A percentile compares a stretch with the other conserved stretches of the same genome.
phyloP scores from a whole-genome alignment of 2,329 filamentous ascomycete genomes.

The Graphiopsis chlorocephala region DNA sequence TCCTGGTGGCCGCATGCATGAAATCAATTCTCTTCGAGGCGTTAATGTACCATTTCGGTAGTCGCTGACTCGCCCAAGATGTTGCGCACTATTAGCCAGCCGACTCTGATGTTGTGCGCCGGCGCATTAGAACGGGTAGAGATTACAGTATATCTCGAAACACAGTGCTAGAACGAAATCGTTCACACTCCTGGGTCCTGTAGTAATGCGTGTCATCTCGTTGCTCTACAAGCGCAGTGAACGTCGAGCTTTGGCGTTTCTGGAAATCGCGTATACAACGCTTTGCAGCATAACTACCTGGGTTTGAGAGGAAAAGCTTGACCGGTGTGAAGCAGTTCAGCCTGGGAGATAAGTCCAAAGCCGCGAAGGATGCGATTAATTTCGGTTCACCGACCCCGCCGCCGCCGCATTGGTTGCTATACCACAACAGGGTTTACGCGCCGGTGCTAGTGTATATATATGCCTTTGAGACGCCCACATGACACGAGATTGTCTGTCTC shows the following conservation, averaged over 20 bases:
- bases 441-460: constrained; percentile 1
- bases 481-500: background rate
- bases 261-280: background rate
- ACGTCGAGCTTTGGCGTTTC: background rate
- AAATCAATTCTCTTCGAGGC: background rate
- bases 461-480: background rate
- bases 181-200: too few species aligned
- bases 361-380: background rate
- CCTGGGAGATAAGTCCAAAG: background rate
- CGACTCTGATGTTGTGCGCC: background rate
- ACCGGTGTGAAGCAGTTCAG: background rate
- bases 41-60: background rate
- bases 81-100: background rate
- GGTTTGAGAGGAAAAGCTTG: background rate
- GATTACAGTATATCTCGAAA: background rate
- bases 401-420: background rate
- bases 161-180: background rate
- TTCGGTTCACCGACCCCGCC: background rate
- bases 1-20: background rate
- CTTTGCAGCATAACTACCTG: background rate
- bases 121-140: background rate
- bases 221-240: background rate
- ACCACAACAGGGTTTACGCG: background rate
- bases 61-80: too few species aligned
- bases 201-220: background rate